Percentiles rank a stretch among this genome's conserved stretches.
These are phyloP conservation scores for Lentinula raphanica DNA, from an alignment of 768 basidiomycete genomes.

Conservation along the genomic window DNA sequence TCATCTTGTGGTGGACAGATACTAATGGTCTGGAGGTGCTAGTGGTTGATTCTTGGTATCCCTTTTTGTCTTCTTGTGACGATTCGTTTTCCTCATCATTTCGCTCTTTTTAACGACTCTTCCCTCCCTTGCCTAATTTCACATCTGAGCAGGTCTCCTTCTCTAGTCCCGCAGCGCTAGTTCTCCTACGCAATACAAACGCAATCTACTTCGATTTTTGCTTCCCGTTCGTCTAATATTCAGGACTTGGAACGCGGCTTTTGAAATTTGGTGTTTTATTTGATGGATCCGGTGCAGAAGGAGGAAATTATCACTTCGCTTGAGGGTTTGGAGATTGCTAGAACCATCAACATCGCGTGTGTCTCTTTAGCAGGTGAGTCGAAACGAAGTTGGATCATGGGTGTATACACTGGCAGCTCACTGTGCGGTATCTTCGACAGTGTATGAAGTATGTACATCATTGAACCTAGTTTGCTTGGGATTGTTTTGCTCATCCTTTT, in stretches of 20 bases:
- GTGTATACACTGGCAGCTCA: no score
- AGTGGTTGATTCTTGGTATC: neutral
- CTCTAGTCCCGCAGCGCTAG: no score
- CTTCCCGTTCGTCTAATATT: no score
- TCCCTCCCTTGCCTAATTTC: neutral
- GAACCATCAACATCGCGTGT: conserved; percentile 2
- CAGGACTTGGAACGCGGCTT: neutral
- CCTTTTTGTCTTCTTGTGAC: neutral
- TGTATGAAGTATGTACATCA: neutral
- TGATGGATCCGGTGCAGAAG: neutral
- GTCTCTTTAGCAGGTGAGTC: conserved; percentile 8
- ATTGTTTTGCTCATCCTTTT: neutral
- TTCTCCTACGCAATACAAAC: no score
- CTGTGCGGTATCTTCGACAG: neutral
- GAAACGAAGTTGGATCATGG: no score
- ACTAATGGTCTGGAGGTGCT: neutral
- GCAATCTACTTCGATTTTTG: no score
- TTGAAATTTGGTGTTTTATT: no score
- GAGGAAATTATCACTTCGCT: neutral
- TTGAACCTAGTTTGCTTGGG: neutral
- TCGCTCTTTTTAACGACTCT: neutral
- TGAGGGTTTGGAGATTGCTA: conserved; percentile 6
- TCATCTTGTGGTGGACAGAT: neutral
- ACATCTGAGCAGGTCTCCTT: conserved; percentile 3
- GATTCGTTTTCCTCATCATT: neutral